phyloP scores from a whole-genome alignment of 208 protist genomes.

The Crithidia expoeki region DNA sequence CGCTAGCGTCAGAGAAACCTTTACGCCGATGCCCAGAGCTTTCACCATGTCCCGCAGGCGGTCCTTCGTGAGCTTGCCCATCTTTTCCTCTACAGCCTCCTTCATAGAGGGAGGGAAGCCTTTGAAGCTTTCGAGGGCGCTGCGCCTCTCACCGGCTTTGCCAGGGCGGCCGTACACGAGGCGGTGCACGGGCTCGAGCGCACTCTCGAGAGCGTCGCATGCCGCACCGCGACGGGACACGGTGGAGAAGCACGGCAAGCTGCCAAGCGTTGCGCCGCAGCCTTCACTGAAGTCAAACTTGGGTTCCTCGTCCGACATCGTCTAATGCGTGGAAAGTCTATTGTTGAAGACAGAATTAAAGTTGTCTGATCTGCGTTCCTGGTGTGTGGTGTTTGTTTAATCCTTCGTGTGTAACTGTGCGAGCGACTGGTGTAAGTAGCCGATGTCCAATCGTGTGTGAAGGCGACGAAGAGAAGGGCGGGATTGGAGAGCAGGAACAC shows the following conservation, averaged over 20 bases:
- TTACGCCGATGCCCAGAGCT: constrained; percentile 50
- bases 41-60: constrained; percentile 60
- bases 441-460: too few species aligned
- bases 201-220: constrained; percentile 45
- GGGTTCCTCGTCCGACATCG: constrained; percentile 27
- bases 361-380: too few species aligned
- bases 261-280: constrained; percentile 45
- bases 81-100: constrained; percentile 39
- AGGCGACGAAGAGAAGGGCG: too few species aligned
- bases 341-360: constrained; percentile 12
- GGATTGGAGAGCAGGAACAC: too few species aligned
- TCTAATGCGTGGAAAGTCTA: constrained; percentile 14
- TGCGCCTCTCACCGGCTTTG: constrained; percentile 42
- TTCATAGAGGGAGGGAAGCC: constrained; percentile 55
- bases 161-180: constrained; percentile 72
- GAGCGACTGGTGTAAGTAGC: too few species aligned
- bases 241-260: constrained; percentile 55
- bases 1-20: constrained; percentile 38
- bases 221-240: constrained; percentile 37
- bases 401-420: too few species aligned
- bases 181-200: constrained; percentile 74
- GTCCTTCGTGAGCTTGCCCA: constrained; percentile 54
- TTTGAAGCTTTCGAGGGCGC: constrained; percentile 58
- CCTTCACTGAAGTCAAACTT: constrained; percentile 60
- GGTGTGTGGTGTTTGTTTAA: too few species aligned